A percentile compares a stretch with the other conserved stretches of the same genome.
Conservation (phyloP, 179 eudicot genomes). For the Silene coronaria region DNA sequence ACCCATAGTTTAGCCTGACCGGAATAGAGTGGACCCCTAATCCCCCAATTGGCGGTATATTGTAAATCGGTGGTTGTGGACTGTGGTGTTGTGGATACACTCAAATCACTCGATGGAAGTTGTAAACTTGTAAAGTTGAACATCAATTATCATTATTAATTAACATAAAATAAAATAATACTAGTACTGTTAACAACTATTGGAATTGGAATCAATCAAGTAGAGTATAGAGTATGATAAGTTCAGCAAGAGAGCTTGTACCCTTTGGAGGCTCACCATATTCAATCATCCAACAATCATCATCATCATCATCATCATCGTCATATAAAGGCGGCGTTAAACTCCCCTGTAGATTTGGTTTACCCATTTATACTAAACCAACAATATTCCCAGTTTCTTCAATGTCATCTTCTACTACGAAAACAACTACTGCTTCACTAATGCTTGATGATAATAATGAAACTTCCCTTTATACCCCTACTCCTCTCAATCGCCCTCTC, state of each 20-base stretch:
- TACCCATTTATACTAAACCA: no score
- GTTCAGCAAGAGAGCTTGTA: constrained; percentile 13
- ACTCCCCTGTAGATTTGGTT: neutral
- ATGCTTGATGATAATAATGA: constrained; percentile 18
- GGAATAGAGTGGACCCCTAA: no score
- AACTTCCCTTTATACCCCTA: constrained; percentile 42
- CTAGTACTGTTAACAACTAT: no score
- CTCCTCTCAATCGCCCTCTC: constrained; percentile 41
- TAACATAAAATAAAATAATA: no score
- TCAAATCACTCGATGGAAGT: no score
- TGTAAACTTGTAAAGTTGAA: no score
- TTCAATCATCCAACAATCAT: constrained; percentile 8
- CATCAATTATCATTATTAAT: no score
- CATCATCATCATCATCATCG: neutral
- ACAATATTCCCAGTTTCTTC: neutral
- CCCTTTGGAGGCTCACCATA: neutral
- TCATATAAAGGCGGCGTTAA: neutral
- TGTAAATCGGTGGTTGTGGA: no score
- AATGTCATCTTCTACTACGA: constrained; percentile 8
- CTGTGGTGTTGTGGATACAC: no score
- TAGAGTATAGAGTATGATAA: constrained; percentile 15
- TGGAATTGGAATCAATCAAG: no score
- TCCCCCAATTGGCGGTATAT: no score
- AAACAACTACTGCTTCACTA: constrained; percentile 1
- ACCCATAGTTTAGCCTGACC: no score